Evolutionary conservation across 257 asterid genomes (phyloP).

Genomic region (Asclepias syriaca): DNA sequence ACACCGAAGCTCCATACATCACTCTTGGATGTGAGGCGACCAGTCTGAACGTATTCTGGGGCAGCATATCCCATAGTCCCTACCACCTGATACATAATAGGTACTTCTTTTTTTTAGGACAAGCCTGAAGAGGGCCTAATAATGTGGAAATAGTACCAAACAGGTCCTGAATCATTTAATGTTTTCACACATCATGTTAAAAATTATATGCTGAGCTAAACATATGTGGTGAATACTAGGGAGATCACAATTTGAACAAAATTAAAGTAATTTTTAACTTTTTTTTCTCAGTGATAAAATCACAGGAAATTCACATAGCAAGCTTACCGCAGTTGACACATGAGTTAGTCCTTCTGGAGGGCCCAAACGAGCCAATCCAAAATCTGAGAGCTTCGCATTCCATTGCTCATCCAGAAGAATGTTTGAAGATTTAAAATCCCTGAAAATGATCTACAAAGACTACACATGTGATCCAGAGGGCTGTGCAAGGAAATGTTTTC

Average conservation of each 20-base stretch:
- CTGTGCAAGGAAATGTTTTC: not conserved
- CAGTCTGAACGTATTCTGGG: constrained; percentile 89
- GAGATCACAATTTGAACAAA: not conserved
- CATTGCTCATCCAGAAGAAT: constrained; percentile 44
- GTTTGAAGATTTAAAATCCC: constrained; percentile 50
- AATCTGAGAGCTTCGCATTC: constrained; percentile 48
- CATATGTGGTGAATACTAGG: not conserved
- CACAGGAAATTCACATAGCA: not conserved
- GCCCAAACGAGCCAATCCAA: constrained; percentile 52
- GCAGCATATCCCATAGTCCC: constrained; percentile 98
- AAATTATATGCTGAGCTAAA: not conserved
- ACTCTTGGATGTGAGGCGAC: constrained; percentile 82
- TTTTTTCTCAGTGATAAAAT: not conserved
- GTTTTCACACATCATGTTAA: not conserved
- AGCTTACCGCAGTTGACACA: constrained; percentile 52
- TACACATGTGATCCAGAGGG: not conserved
- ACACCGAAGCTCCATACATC: constrained; percentile 98
- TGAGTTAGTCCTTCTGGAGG: constrained; percentile 46
- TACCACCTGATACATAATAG: constrained; percentile 50
- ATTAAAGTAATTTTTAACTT: too few relatives aligned
- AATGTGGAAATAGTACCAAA: not conserved
- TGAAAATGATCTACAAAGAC: constrained; percentile 35
- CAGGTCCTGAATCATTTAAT: not conserved
- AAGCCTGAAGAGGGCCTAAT: not conserved
- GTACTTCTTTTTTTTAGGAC: constrained; percentile 2